These are phyloP conservation scores for Ceratorhiza oryzae-sativae DNA, from an alignment of 1,284 basidiomycete species.

Conservation along the genomic window DNA sequence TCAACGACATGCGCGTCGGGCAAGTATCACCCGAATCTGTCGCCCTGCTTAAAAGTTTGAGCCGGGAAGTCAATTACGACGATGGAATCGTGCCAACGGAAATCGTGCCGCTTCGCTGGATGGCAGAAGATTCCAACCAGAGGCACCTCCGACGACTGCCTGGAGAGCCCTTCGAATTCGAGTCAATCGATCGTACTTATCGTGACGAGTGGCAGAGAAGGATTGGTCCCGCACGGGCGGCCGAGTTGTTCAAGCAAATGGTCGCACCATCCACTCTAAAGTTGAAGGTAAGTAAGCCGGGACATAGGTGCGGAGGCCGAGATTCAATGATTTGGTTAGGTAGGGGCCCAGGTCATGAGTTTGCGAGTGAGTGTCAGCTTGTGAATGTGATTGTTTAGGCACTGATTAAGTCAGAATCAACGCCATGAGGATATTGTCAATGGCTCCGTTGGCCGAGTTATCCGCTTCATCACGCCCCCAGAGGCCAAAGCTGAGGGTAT, in stretches of 20 bases:
- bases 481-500: not conserved
- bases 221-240: slow-evolving; percentile 44
- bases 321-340: slow-evolving; percentile 6
- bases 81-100: slow-evolving; percentile 41
- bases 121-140: slow-evolving; percentile 39
- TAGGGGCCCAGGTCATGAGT: slow-evolving; percentile 42
- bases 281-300: not conserved
- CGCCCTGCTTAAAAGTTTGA: slow-evolving; percentile 12
- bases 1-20: slow-evolving; percentile 40
- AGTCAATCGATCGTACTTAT: slow-evolving; percentile 46
- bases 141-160: slow-evolving; percentile 15
- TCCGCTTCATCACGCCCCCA: slow-evolving; percentile 32
- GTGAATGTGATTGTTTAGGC: not conserved
- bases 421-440: slow-evolving; percentile 35
- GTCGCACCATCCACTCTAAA: slow-evolving; percentile 44
- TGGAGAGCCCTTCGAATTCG: not conserved
- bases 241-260: slow-evolving; percentile 47
- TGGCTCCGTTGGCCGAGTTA: slow-evolving; percentile 38
- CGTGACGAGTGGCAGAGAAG: slow-evolving; percentile 40
- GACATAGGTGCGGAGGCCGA: not conserved
- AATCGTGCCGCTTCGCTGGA: slow-evolving; percentile 37
- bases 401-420: not conserved
- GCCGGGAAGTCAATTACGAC: slow-evolving; percentile 32
- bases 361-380: slow-evolving; percentile 28
- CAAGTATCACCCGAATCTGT: slow-evolving; percentile 19